Evolutionary conservation across 1,139 yeast species (phyloP).

Genomic region (Pneumocystis canis): DNA sequence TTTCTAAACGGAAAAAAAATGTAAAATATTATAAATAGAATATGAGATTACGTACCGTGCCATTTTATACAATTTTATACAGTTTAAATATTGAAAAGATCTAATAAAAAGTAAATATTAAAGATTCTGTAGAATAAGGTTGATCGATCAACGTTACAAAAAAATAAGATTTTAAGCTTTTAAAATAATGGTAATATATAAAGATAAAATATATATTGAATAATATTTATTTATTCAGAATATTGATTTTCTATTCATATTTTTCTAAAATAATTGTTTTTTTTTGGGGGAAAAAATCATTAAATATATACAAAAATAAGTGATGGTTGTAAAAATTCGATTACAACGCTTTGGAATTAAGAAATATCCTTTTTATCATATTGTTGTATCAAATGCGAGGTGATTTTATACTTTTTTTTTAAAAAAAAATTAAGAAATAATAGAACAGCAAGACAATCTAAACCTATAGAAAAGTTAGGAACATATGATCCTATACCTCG

Average conservation of each 20-base stretch:
- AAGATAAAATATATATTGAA: not conserved
- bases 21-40: slow-evolving; percentile 17
- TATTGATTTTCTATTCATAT: not conserved
- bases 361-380: slow-evolving; percentile 76
- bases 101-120: no score
- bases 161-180: no score
- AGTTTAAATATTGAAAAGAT: no score
- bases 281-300: not conserved
- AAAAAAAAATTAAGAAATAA: not conserved
- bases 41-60: not conserved
- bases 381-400: slow-evolving; percentile 66
- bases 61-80: not conserved
- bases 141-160: not conserved
- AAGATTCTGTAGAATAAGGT: not conserved
- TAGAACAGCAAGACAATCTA: slow-evolving; percentile 55
- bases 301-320: not conserved
- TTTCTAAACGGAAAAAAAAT: slow-evolving; percentile 50
- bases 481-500: slow-evolving; percentile 77
- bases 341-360: slow-evolving; percentile 86
- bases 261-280: no score
- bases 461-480: slow-evolving; percentile 91
- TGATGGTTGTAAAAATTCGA: slow-evolving; percentile 49
- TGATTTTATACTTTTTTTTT: slow-evolving; percentile 15
- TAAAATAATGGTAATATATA: no score
- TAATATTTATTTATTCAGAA: not conserved